These are phyloP conservation scores for Populus alba DNA, from an alignment of 345 rosid species.

Conservation along the genomic window DNA sequence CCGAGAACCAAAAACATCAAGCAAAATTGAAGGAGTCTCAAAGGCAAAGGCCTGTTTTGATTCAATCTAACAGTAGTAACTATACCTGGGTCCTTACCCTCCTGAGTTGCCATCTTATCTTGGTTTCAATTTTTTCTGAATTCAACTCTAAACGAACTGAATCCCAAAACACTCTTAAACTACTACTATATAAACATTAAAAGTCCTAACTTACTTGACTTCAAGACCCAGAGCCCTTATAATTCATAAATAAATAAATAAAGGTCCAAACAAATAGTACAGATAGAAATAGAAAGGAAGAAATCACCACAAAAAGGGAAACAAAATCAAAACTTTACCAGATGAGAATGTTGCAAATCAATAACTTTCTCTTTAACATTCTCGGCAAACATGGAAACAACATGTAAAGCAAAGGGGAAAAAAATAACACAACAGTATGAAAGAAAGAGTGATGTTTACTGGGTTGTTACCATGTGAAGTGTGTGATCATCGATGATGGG, in stretches of 20 bases:
- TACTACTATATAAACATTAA: neutral
- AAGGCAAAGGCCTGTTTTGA: slow-evolving; percentile 24
- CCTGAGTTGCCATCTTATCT: slow-evolving; percentile 14
- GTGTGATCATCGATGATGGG: neutral
- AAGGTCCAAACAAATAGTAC: too few species aligned
- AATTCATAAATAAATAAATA: too few species aligned
- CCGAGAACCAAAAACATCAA: slow-evolving; percentile 31
- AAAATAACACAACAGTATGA: neutral
- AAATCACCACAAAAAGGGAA: neutral
- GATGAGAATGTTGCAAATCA: neutral
- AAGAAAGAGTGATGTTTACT: neutral
- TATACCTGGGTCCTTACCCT: slow-evolving; percentile 15
- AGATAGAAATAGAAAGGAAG: too few species aligned
- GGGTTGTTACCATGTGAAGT: neutral
- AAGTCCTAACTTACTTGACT: neutral
- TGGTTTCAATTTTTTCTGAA: neutral
- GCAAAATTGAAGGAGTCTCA: slow-evolving; percentile 29
- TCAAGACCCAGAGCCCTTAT: neutral
- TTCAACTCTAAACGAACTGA: neutral
- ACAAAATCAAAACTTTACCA: slow-evolving; percentile 15
- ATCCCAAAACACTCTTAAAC: neutral
- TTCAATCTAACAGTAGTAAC: slow-evolving; percentile 7
- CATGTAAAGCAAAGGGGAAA: neutral
- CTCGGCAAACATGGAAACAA: slow-evolving; percentile 4
- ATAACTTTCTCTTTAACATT: neutral